Base-by-base conservation (phyloP, 306 rosid species). In the Abrus pulchellus region DNA sequence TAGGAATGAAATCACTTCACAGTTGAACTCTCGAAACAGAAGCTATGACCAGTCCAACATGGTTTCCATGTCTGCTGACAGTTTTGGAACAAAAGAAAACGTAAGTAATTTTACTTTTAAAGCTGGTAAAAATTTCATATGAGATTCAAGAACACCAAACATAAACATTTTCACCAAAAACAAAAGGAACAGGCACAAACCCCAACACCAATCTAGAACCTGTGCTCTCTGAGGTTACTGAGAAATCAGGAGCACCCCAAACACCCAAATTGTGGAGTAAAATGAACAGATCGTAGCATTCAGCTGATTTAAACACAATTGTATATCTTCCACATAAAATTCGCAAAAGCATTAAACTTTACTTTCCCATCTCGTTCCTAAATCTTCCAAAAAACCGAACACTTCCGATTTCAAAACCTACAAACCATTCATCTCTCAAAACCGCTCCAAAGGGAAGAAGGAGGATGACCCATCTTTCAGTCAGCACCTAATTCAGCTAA, bases 1-100 rank as follows among this genome's bases (percentile, higher is more conserved):
- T 83, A 83, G 82, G 68, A 80, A 83, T 76, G 76, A 84, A 85
- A 83, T 74, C 80, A 77, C 89, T 79, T 83, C 83, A 83, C 87
- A 72, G 81, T 84, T 72, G 57, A 85, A 82, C 76, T 50, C 80
- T 76, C 44, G 36, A 75, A 78, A 85, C 66, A 74, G 69, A 85
- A 88, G 73, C 86, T 94, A 92, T 32, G 77, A 86, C 84, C 86
- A 77, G 74, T 84, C 87, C 59, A 63, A 79, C 76, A 75, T 66
- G 71, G 78, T 80, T 82, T 90, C 72, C 82, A 76, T 85, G 67
- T 79, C 97, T 86, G 92, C 92, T 43, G 71, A 84, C 70, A 79
- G 72, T 36, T 65, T 87, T 48, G 68, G 8, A 10, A 13, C 4
- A n/a, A 27, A 60, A 7, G 7, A 38, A 14, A 78, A 76, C 32